phyloP scores from a whole-genome alignment of 2,329 filamentous ascomycete genomes.

The Escovopsis sp. region DNA sequence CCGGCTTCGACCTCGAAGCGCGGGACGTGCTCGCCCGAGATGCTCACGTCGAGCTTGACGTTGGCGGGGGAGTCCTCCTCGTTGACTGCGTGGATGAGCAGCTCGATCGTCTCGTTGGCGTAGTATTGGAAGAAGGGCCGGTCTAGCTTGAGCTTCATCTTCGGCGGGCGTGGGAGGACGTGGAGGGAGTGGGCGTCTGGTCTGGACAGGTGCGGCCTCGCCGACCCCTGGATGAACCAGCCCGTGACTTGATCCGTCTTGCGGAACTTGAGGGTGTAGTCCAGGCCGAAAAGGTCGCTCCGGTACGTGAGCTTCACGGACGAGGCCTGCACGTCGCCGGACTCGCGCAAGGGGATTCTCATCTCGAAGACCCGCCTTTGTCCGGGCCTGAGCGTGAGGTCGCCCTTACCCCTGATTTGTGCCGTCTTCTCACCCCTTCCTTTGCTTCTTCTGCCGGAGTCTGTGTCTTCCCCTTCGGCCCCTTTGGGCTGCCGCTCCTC shows the following conservation, averaged over 20 bases:
- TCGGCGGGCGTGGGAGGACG: slow-evolving; percentile 79
- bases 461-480: not conserved
- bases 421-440: slow-evolving; percentile 15
- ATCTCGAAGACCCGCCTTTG: slow-evolving; percentile 58
- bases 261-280: slow-evolving; percentile 44
- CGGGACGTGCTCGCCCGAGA: slow-evolving; percentile 44
- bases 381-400: slow-evolving; percentile 52
- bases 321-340: slow-evolving; percentile 57
- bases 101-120: slow-evolving; percentile 58
- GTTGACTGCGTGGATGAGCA: slow-evolving; percentile 61
- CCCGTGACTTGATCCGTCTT: slow-evolving; percentile 25
- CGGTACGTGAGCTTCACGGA: slow-evolving; percentile 49
- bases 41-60: slow-evolving; percentile 51
- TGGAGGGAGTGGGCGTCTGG: slow-evolving; percentile 42
- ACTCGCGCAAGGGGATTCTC: slow-evolving; percentile 59
- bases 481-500: slow-evolving; percentile 1
- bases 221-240: slow-evolving; percentile 33
- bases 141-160: slow-evolving; percentile 60
- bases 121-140: slow-evolving; percentile 61
- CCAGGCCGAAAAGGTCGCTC: slow-evolving; percentile 49
- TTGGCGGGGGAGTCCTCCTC: slow-evolving; percentile 67
- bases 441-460: not conserved
- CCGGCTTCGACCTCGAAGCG: slow-evolving; percentile 26
- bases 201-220: slow-evolving; percentile 31
- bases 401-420: slow-evolving; percentile 36